Evolutionary conservation across 75 land plant species (phyloP), one percentile per base, ranked within the genome.

Genomic region (Ceratopteris richardii): DNA sequence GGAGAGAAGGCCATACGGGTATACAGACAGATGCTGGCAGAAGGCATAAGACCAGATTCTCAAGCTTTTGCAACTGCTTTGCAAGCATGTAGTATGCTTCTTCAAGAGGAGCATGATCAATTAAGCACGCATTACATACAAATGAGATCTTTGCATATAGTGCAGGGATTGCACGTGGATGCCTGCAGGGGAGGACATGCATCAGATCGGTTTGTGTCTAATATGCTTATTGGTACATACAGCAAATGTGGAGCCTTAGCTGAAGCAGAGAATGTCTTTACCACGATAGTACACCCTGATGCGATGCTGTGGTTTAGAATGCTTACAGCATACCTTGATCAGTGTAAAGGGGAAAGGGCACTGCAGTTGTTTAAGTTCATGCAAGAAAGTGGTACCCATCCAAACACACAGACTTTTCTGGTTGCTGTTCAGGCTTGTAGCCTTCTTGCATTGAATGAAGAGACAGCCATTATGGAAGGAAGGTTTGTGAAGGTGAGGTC

Each of bases 11-110:
- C 80, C 0, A 37, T 86, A 16, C 0, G 2, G 1, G 62, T 62
- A 42, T 72, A 83, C n/a, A 48, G 67, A 9, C 69, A 68, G 26
- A 84, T 84, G 87, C 31, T 56, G 28, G n/a, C 31, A 14, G 54
- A 70, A n/a, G 51, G 51, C 30, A 73, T 71, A 0, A 30, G 68
- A 19, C 62, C 33, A 40, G 80, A 84, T 48, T 56, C 76, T 0
- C 74, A 60, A 28, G 60, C 81, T 0, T 77, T 57, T 44, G 78
- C 80, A 16, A 77, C 44, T 47, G 80, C 68, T 5, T 56, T 74
- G 41, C 82, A 77, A 46, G 87, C 78, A 16, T 80, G 84, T 72
- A 70, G 12, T 17, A 46, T 46, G 2, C 22, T 21, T 2, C 13
- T 17, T 2, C 22, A 46, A 21, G 50, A 46, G 22, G 50, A 46